Conservation (phyloP, 1,284 basidiomycete species). For the Irpex sp. region DNA sequence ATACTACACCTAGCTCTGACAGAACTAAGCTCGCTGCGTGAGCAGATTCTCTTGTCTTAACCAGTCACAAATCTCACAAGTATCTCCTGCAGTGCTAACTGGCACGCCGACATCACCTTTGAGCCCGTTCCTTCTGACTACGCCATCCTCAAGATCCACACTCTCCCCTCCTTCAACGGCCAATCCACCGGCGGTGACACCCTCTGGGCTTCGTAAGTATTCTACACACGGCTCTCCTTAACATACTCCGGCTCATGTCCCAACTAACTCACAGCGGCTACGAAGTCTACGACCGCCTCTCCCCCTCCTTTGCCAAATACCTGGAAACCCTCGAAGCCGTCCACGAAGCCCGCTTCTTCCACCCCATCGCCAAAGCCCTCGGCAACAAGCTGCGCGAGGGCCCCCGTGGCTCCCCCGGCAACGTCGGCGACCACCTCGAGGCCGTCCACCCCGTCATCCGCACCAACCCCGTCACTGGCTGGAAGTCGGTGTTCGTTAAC, state of each 20-base stretch:
- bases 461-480: slow-evolving; percentile 63
- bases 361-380: slow-evolving; percentile 12
- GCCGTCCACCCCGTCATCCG: slow-evolving; percentile 43
- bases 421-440: slow-evolving; percentile 46
- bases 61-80: neutral
- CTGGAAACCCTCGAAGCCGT: slow-evolving; percentile 59
- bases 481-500: slow-evolving; percentile 67
- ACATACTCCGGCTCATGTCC: slow-evolving; percentile 32
- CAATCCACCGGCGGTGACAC: slow-evolving; percentile 33
- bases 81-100: slow-evolving; percentile 29
- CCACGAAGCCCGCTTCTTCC: slow-evolving; percentile 54
- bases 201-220: slow-evolving; percentile 30
- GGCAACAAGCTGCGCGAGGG: slow-evolving; percentile 15
- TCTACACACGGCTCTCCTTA: neutral
- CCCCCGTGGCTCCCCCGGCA: slow-evolving; percentile 21
- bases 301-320: slow-evolving; percentile 52
- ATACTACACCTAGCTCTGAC: slow-evolving; percentile 4
- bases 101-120: slow-evolving; percentile 69
- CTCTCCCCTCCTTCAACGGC: slow-evolving; percentile 32
- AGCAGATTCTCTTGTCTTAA: neutral
- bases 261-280: slow-evolving; percentile 39
- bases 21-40: slow-evolving; percentile 11
- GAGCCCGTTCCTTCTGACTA: slow-evolving; percentile 68
- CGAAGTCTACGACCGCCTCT: slow-evolving; percentile 62
- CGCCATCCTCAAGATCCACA: slow-evolving; percentile 58